Base-by-base conservation (phyloP, 805 yeast genomes). In the Cyberlindnera nakhonratchasimensis region DNA sequence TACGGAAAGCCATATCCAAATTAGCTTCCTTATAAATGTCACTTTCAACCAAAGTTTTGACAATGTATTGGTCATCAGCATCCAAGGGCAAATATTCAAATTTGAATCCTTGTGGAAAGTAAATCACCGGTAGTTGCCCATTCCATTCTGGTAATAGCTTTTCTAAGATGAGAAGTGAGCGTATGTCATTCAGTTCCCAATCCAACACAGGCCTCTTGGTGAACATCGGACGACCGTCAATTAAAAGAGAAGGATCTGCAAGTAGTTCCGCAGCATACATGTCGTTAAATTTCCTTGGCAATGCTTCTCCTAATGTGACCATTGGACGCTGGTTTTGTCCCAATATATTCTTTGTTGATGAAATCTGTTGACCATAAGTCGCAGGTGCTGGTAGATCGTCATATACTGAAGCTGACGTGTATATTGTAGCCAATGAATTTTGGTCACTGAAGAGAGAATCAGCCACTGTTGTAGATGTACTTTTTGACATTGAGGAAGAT, bases 121-220 rank as follows among this genome's bases (percentile, higher is more conserved):
- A 48, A 6, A 77, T 64, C 18, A 58, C 53, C 0, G 86, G 87
- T 6, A 80, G 43, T 42, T 63, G 66, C 7, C 66, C 66, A 13
- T 68, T 64, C 87, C 88, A 82, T 53, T 75, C 80, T 5, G 78
- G 77, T 38, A 62, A 64, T 29, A 75, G 50, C 20, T 40, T 39
- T 20, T 50, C 57, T 18, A 80, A 67, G 21, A 84, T 79, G 28
- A 84, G 63, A 22, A 82, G 59, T 2, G 88, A 79, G 33, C 91
- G 65, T 16, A 80, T 64, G 57, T 82, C 90, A 59, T 84, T 84
- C 38, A 80, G 55, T 36, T 75, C 80, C 91, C 91, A 84, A 58
- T 82, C 84, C 20, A 79, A 64, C 30, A 84, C 65, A 13, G 75
- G 77, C 40, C 88, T 65, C 47, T 73, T 75, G 0, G 87, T 80